Evolutionary conservation across 2,329 filamentous ascomycete genomes (phyloP).

Genomic region (Hypoxylon rubiginosum): DNA sequence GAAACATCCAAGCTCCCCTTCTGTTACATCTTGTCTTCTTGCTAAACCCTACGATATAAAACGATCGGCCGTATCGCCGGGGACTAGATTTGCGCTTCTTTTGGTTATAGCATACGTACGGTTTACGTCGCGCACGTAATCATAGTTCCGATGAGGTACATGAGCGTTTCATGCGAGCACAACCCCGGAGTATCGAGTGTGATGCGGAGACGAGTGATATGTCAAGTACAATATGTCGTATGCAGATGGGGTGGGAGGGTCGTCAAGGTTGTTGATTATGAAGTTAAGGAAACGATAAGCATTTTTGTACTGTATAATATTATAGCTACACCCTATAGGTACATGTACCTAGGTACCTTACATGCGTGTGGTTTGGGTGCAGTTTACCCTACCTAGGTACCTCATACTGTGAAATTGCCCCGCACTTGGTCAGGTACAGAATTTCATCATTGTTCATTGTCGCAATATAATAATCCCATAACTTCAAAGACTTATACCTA

Average conservation of each 20-base stretch:
- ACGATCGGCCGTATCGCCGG: conserved; percentile 22
- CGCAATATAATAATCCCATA: too few species aligned
- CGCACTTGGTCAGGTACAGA: neutral
- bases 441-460: neutral
- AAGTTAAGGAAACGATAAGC: neutral
- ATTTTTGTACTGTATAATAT: too few species aligned
- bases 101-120: conserved; percentile 13
- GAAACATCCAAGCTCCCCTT: conserved; percentile 35
- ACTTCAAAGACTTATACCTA: too few species aligned
- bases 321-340: too few species aligned
- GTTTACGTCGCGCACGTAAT: conserved; percentile 3
- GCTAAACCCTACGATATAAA: conserved; percentile 13
- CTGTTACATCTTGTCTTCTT: conserved; percentile 44
- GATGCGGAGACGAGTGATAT: conserved; percentile 18
- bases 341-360: too few species aligned
- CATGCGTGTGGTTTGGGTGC: too few species aligned
- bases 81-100: conserved; percentile 19
- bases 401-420: neutral
- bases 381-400: too few species aligned
- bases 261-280: neutral
- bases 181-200: neutral
- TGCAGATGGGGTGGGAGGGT: neutral
- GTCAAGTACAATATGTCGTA: neutral
- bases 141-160: too few species aligned
- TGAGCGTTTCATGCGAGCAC: neutral